Conservation (phyloP, 768 basidiomycete genomes). For the Rhizopogon vinicolor region DNA sequence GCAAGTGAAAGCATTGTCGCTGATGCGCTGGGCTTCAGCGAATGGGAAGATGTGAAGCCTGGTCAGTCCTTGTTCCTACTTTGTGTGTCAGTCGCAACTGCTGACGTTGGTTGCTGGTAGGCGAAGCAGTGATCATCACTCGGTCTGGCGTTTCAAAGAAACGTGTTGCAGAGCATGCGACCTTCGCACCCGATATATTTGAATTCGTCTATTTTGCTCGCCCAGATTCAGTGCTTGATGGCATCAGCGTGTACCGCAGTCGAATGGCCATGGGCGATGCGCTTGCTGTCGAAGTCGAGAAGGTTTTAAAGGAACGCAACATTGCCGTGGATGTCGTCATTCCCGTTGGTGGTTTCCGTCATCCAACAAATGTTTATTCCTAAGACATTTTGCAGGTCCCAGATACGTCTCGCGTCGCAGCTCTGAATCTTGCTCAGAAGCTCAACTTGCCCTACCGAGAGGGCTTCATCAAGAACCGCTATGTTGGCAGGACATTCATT, state of each 20-base stretch:
- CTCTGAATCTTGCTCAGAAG: conserved; percentile 90
- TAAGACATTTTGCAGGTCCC: conserved; percentile 58
- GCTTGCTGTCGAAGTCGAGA: conserved; percentile 81
- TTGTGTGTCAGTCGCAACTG: not conserved
- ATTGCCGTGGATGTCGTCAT: conserved; percentile 95
- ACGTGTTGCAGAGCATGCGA: conserved; percentile 63
- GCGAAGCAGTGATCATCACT: conserved; percentile 96
- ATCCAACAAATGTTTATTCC: not conserved
- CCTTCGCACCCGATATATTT: conserved; percentile 96
- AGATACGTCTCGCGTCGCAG: conserved; percentile 95
- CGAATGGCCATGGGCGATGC: conserved; percentile 99
- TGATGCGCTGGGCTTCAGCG: conserved; percentile 84
- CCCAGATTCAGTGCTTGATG: conserved; percentile 96
- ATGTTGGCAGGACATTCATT: conserved; percentile 97
- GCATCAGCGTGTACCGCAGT: conserved; percentile 94
- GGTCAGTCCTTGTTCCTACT: conserved; percentile 41
- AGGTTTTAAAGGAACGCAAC: conserved; percentile 61
- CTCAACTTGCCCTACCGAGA: conserved; percentile 90
- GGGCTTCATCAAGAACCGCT: conserved; percentile 98
- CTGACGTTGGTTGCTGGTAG: conserved; percentile 31
- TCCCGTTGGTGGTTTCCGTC: conserved; percentile 46
- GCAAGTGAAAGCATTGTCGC: conserved; percentile 96
- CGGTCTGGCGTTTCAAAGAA: conserved; percentile 70
- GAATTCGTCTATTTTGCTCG: conserved; percentile 99
- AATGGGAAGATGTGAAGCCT: conserved; percentile 92